Conservation (phyloP, 768 basidiomycete genomes). For the Tricholomella constricta region DNA sequence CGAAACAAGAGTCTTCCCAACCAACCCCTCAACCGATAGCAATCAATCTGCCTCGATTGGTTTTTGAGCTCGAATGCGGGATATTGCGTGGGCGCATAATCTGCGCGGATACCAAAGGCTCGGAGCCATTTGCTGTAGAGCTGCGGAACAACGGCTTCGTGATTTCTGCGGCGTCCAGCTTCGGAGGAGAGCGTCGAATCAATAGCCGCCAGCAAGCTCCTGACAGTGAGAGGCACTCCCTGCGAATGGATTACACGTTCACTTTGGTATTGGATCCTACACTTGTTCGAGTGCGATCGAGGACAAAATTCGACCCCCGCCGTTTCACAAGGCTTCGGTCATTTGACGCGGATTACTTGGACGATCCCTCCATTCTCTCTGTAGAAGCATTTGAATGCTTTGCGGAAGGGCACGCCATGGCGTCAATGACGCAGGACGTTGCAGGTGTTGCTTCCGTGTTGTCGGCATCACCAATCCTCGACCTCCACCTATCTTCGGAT, state of each 20-base stretch:
- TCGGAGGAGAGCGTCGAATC: constrained; percentile 28
- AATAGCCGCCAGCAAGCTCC: constrained; percentile 24
- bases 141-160: constrained; percentile 56
- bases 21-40: constrained; percentile 25
- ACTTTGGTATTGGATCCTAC: constrained; percentile 50
- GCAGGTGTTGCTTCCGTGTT: constrained; percentile 43
- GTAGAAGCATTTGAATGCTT: constrained; percentile 56
- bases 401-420: constrained; percentile 47
- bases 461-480: constrained; percentile 41
- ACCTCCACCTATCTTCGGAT: constrained; percentile 54
- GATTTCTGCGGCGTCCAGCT: constrained; percentile 44
- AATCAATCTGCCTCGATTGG: constrained; percentile 48
- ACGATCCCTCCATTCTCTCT: constrained; percentile 56
- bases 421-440: constrained; percentile 50
- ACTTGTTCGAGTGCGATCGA: constrained; percentile 53
- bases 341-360: constrained; percentile 37
- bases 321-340: constrained; percentile 30
- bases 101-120: constrained; percentile 42
- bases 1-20: constrained; percentile 7
- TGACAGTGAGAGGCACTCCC: constrained; percentile 39
- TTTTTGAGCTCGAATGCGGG: constrained; percentile 50
- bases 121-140: constrained; percentile 54
- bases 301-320: constrained; percentile 24
- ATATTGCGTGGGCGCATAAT: constrained; percentile 52
- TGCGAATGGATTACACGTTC: constrained; percentile 47